Evolutionary conservation across 225 moss, liverwort and hornwort genomes (phyloP).

Genomic region (Climacium dendroides): DNA sequence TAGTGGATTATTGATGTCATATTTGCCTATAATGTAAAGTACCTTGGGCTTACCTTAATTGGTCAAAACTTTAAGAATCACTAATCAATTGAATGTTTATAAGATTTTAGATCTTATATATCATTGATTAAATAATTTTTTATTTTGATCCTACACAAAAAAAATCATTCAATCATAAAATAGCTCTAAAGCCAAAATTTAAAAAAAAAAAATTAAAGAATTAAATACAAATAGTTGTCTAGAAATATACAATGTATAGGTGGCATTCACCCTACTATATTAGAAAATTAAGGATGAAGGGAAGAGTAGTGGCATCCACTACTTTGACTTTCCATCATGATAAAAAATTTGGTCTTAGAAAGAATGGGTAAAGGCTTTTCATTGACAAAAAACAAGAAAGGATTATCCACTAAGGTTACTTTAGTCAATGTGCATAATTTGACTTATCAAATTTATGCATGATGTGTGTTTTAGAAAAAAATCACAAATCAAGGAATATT

Average conservation of each 20-base stretch:
- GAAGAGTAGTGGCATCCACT: neutral
- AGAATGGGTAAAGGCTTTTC: neutral
- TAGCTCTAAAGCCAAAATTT: neutral
- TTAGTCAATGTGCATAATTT: neutral
- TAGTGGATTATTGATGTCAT: rapidly evolving
- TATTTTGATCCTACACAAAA: no score
- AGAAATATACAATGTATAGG: neutral
- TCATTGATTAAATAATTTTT: neutral
- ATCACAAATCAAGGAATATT: no score
- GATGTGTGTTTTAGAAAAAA: no score
- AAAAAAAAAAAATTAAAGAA: no score
- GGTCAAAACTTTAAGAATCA: neutral
- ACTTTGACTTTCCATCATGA: neutral
- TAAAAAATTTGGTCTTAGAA: rapidly evolving
- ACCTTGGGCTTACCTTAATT: neutral
- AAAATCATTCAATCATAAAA: neutral
- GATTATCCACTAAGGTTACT: neutral
- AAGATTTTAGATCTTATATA: neutral
- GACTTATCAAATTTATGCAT: neutral
- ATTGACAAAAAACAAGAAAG: neutral
- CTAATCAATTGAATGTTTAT: neutral
- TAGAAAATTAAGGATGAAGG: neutral
- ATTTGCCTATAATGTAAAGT: neutral
- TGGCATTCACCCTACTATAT: neutral
- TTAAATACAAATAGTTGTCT: neutral